Percentiles rank a stretch among this genome's conserved stretches.
phyloP scores from a whole-genome alignment of 495 filamentous ascomycete genomes.

The Niebla homalea region DNA sequence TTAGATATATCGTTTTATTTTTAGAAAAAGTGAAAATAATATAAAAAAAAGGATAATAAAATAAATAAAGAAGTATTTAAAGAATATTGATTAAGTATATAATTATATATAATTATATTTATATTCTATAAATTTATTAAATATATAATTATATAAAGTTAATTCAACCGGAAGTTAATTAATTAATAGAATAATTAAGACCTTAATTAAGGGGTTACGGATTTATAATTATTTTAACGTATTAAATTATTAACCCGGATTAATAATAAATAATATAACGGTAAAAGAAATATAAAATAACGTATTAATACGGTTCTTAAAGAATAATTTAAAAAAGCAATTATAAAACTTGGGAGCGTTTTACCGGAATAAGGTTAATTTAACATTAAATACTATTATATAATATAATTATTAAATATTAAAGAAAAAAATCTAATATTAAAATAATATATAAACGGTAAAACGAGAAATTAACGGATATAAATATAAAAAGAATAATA shows the following conservation, averaged over 20 bases:
- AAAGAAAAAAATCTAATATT: background rate
- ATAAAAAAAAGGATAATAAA: background rate
- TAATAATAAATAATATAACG: background rate
- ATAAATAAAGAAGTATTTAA: background rate
- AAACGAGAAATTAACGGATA: too few relatives aligned
- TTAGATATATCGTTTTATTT: background rate
- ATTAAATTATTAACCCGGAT: background rate
- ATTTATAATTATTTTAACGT: background rate
- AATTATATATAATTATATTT: too few relatives aligned
- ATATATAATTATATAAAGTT: background rate
- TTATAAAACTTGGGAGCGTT: background rate
- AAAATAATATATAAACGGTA: background rate
- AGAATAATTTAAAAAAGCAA: too few relatives aligned
- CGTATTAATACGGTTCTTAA: background rate
- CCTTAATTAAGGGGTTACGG: background rate
- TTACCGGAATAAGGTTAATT: background rate
- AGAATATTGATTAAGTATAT: background rate
- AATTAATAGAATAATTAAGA: background rate
- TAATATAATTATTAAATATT: background rate
- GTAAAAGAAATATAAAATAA: too few relatives aligned
- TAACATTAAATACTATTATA: too few relatives aligned
- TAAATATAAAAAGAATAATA: too few relatives aligned
- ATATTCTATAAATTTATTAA: background rate
- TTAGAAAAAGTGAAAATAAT: background rate
- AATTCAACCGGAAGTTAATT: background rate